These are phyloP conservation scores for Agroathelia rolfsii DNA, from an alignment of 1,284 basidiomycete genomes.

Conservation along the genomic window DNA sequence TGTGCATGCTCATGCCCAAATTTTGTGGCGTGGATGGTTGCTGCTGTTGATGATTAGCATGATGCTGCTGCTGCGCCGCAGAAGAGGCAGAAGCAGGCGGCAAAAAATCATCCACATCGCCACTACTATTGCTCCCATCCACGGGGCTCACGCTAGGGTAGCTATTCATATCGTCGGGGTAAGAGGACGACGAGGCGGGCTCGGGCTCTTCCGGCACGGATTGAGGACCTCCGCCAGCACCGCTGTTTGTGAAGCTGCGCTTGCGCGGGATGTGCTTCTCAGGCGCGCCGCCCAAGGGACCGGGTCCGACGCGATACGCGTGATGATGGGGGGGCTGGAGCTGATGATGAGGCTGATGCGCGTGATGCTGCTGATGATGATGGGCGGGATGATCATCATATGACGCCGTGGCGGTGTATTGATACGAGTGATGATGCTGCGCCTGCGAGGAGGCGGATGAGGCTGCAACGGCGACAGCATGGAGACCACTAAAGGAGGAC, in stretches of 20 bases:
- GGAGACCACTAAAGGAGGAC: conserved; percentile 25
- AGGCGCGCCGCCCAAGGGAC: conserved; percentile 6
- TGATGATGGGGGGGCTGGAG: conserved; percentile 14
- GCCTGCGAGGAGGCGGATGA: too few relatives aligned
- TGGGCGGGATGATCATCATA: conserved; percentile 12
- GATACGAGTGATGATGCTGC: conserved; percentile 21
- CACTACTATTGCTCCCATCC: conserved; percentile 17
- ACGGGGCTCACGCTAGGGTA: conserved; percentile 8
- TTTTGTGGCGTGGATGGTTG: conserved; percentile 12
- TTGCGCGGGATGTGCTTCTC: conserved; percentile 48
- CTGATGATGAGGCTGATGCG: conserved; percentile 9
- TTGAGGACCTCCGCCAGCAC: conserved; percentile 19
- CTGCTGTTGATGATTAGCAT: conserved; percentile 11
- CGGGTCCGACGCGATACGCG: background rate
- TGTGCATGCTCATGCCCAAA: conserved; percentile 36
- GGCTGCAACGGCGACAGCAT: too few relatives aligned
- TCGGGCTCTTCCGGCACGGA: conserved; percentile 10
- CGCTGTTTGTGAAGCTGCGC: conserved; percentile 40
- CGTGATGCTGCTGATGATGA: conserved; percentile 14
- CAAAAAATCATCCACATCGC: conserved; percentile 18
- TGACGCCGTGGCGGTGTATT: conserved; percentile 15
- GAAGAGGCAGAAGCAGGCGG: conserved; percentile 8
- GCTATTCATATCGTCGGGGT: conserved; percentile 20
- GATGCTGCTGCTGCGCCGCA: conserved; percentile 10
- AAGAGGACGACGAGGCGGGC: too few relatives aligned